Percentiles rank a stretch among this genome's conserved stretches.
These are phyloP conservation scores for Ophiocordyceps australis DNA, from an alignment of 2,329 filamentous ascomycete species.

Conservation along the genomic window DNA sequence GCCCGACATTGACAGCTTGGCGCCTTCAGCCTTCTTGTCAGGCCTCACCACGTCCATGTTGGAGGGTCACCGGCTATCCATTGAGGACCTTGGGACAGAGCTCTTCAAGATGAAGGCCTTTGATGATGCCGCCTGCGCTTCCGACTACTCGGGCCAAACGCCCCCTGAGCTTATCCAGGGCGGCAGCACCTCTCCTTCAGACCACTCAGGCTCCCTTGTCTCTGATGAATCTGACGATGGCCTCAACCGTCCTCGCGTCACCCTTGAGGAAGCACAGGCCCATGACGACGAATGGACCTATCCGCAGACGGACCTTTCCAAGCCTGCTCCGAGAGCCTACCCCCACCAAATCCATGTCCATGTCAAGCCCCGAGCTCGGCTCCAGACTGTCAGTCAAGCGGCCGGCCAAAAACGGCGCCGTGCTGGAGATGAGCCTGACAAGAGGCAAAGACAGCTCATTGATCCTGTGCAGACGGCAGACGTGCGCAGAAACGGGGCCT, in stretches of 20 bases:
- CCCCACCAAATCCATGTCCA: constrained; percentile 13
- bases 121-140: constrained; percentile 12
- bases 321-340: constrained; percentile 12
- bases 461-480: constrained; percentile 26
- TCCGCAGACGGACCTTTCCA: constrained; percentile 15
- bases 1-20: too few species aligned
- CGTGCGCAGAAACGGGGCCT: constrained; percentile 28
- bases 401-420: constrained; percentile 17
- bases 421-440: constrained; percentile 14
- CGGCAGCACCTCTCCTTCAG: constrained; percentile 20
- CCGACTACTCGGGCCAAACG: constrained; percentile 18
- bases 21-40: constrained; percentile 15
- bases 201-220: constrained; percentile 17
- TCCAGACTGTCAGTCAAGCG: constrained; percentile 5
- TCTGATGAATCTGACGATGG: constrained; percentile 12
- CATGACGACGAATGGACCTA: constrained; percentile 22
- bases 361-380: constrained; percentile 8
- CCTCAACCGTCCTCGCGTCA: constrained; percentile 11
- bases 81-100: constrained; percentile 12
- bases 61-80: constrained; percentile 12
- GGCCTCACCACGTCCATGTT: constrained; percentile 13
- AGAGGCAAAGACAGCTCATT: constrained; percentile 16
- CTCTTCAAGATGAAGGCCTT: constrained; percentile 15
- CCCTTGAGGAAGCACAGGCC: constrained; percentile 15
- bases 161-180: constrained; percentile 18